Percentiles rank a stretch among this genome's conserved stretches.
These are phyloP conservation scores for Fusarium anthophilum DNA, from an alignment of 2,329 filamentous ascomycete genomes.

Conservation along the genomic window DNA sequence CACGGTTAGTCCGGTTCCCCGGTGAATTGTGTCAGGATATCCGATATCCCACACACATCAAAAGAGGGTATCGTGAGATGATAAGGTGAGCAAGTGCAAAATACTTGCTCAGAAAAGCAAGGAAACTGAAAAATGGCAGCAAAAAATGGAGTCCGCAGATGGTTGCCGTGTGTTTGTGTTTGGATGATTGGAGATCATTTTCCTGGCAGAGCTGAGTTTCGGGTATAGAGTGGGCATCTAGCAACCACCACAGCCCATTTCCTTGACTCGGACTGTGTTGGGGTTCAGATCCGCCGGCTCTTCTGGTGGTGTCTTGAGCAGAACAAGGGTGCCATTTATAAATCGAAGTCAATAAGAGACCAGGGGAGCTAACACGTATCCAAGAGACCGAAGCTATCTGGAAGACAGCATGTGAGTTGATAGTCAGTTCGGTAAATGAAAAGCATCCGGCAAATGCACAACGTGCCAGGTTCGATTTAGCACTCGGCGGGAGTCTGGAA, in stretches of 20 bases:
- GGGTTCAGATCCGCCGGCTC: background rate
- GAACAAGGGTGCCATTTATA: constrained; percentile 19
- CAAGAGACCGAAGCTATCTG: background rate
- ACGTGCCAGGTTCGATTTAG: background rate
- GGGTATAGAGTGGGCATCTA: constrained; percentile 4
- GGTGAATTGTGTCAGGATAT: background rate
- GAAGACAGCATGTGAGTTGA: constrained; percentile 5
- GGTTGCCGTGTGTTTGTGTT: background rate
- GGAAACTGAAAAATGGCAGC: background rate
- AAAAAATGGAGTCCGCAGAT: background rate
- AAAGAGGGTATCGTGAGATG: constrained; percentile 12
- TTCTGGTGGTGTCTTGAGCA: constrained; percentile 5
- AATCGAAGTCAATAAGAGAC: background rate
- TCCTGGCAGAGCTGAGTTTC: constrained; percentile 3
- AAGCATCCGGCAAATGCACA: constrained; percentile 3
- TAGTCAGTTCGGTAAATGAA: background rate
- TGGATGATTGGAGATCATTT: constrained; percentile 24
- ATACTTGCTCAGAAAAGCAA: background rate
- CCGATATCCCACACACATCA: background rate
- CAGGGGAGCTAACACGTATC: background rate
- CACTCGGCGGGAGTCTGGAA: constrained; percentile 1
- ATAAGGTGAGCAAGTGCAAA: background rate
- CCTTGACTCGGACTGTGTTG: background rate
- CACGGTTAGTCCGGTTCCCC: constrained; percentile 2
- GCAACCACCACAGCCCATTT: background rate